Evolutionary conservation across 2,329 filamentous ascomycete genomes (phyloP).

Genomic region (Claviceps africana): DNA sequence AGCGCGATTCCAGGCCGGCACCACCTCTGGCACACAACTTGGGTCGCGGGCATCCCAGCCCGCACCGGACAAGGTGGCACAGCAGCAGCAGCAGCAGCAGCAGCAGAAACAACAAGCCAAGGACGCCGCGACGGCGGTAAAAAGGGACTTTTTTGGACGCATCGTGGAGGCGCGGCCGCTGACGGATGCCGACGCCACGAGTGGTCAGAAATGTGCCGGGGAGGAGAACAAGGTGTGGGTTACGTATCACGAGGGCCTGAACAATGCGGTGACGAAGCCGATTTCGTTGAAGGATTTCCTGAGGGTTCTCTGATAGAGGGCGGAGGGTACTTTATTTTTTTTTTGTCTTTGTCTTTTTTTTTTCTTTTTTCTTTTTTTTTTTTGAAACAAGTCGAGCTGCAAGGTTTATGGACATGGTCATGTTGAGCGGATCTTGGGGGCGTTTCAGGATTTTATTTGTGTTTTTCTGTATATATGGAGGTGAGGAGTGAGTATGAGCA

Average conservation of each 20-base stretch:
- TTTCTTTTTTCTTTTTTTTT: too few relatives aligned
- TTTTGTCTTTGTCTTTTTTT: background rate
- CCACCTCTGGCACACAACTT: constrained; percentile 12
- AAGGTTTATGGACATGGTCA: too few relatives aligned
- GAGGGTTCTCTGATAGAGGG: constrained; percentile 38
- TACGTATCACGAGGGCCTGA: constrained; percentile 78
- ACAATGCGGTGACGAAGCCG: constrained; percentile 83
- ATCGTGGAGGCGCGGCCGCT: constrained; percentile 36
- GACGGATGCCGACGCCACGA: constrained; percentile 27
- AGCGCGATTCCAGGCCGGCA: constrained; percentile 45
- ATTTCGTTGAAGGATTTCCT: constrained; percentile 70
- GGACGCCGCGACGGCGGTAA: constrained; percentile 30
- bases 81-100: background rate
- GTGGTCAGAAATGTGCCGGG: constrained; percentile 17
- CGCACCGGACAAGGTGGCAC: constrained; percentile 7
- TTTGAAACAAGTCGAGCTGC: too few relatives aligned
- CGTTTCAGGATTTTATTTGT: too few relatives aligned
- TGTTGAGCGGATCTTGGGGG: too few relatives aligned
- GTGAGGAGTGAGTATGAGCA: too few relatives aligned
- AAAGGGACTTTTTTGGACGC: constrained; percentile 77
- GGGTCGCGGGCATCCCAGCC: constrained; percentile 4
- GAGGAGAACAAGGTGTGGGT: constrained; percentile 62
- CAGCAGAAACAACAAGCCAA: constrained; percentile 26
- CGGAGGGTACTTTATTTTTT: too few relatives aligned
- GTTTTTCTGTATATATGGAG: too few relatives aligned